These are phyloP conservation scores for Saccharomycopsis babjevae DNA, from an alignment of 805 yeast species.

Conservation along the genomic window DNA sequence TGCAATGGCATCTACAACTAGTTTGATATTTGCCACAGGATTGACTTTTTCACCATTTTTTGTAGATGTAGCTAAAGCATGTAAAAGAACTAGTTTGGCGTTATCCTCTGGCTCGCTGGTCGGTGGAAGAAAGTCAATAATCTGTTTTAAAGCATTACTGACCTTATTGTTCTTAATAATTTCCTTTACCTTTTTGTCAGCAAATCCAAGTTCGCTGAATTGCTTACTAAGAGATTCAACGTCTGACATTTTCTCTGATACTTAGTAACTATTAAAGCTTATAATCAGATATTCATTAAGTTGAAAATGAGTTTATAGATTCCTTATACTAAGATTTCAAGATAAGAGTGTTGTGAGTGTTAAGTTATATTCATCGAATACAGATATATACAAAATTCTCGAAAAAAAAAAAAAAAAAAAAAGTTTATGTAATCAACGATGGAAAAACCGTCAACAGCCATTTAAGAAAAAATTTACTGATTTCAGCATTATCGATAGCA, in stretches of 20 bases:
- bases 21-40: constrained; percentile 36
- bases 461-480: too few relatives aligned
- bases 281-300: neutral
- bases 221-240: constrained; percentile 28
- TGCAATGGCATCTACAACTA: constrained; percentile 51
- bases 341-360: neutral
- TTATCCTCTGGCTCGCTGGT: constrained; percentile 45
- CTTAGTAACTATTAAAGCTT: too few relatives aligned
- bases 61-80: constrained; percentile 63
- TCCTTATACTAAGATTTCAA: neutral
- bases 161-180: constrained; percentile 81
- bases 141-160: constrained; percentile 51
- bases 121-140: constrained; percentile 29
- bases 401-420: neutral
- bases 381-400: neutral
- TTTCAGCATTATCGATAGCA: neutral
- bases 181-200: constrained; percentile 67
- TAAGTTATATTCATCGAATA: neutral
- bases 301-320: neutral
- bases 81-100: constrained; percentile 53
- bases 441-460: neutral
- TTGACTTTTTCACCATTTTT: constrained; percentile 39
- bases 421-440: neutral
- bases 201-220: constrained; percentile 46
- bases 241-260: neutral